Percentiles rank a stretch among this genome's conserved stretches.
phyloP scores from a whole-genome alignment of 768 basidiomycete genomes.

The Phlegmacium glaucopus region DNA sequence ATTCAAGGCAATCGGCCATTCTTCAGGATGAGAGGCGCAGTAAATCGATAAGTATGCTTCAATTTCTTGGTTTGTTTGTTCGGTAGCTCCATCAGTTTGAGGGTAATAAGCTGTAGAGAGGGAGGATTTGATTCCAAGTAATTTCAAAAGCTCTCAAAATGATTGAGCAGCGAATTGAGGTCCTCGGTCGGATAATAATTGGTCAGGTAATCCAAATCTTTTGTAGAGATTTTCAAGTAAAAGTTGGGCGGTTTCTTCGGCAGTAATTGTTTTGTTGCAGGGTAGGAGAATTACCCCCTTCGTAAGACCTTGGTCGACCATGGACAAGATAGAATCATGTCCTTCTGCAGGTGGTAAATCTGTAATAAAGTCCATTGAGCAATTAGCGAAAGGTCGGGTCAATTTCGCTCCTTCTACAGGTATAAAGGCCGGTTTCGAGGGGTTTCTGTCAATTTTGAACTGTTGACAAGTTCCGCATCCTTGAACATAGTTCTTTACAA shows the following conservation, averaged over 20 bases:
- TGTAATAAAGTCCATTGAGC: conserved; percentile 9
- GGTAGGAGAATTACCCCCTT: conserved; percentile 19
- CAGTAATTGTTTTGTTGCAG: conserved; percentile 5
- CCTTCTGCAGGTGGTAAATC: conserved; percentile 6
- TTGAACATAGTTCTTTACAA: no score
- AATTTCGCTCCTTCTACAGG: background rate
- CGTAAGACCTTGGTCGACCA: conserved; percentile 4
- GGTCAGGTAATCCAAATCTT: conserved; percentile 21
- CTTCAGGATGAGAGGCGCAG: background rate
- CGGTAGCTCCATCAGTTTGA: conserved; percentile 17
- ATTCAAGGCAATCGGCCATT: background rate
- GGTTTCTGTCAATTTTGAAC: conserved; percentile 5
- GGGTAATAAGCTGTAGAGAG: conserved; percentile 36
- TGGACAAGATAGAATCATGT: conserved; percentile 3
- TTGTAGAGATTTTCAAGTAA: conserved; percentile 19
- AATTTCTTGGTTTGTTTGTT: conserved; percentile 34
- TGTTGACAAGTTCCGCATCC: no score
- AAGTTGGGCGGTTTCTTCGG: conserved; percentile 9
- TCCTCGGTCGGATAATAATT: conserved; percentile 25
- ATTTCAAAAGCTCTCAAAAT: conserved; percentile 16
- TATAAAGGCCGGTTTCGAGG: background rate
- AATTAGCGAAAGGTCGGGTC: background rate
- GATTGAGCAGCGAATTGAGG: conserved; percentile 26
- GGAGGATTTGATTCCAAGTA: conserved; percentile 14
- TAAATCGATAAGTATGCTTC: conserved; percentile 14